These are phyloP conservation scores for Phylloporus sp. DNA, from an alignment of 768 basidiomycete species.

Conservation along the genomic window DNA sequence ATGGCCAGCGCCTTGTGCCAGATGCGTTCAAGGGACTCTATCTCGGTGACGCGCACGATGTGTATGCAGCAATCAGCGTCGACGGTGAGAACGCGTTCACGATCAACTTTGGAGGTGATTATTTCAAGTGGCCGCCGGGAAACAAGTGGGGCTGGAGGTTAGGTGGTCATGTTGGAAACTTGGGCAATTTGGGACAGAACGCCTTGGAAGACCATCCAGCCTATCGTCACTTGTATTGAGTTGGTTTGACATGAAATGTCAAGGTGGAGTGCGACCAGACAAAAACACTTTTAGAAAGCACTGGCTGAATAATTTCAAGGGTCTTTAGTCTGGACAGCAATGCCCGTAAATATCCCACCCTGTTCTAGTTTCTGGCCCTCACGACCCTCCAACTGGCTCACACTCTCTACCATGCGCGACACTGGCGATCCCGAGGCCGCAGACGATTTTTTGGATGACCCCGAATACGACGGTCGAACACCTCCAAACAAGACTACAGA, in stretches of 20 bases:
- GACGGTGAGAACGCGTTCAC: conserved; percentile 47
- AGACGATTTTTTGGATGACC: conserved; percentile 20
- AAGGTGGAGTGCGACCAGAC: neutral
- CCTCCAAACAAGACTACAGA: conserved; percentile 85
- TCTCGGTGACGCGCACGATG: too few relatives aligned
- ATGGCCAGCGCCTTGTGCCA: conserved; percentile 48
- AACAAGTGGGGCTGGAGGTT: conserved; percentile 66
- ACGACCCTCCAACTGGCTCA: conserved; percentile 23
- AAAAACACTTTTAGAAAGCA: too few relatives aligned
- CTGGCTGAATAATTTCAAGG: neutral
- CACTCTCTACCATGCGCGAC: conserved; percentile 40
- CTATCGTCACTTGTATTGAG: too few relatives aligned
- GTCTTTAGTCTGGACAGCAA: neutral
- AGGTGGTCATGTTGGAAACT: conserved; percentile 61
- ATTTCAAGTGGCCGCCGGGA: conserved; percentile 58
- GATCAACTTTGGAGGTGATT: conserved; percentile 63
- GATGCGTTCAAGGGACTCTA: conserved; percentile 53
- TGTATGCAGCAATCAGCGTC: conserved; percentile 63
- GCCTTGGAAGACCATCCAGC: neutral
- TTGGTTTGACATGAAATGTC: neutral
- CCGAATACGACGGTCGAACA: conserved; percentile 43
- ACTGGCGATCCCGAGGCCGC: conserved; percentile 29
- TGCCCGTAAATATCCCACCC: conserved; percentile 2
- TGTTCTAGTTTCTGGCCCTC: conserved; percentile 49
- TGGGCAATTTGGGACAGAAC: conserved; percentile 31